Base-by-base conservation (phyloP, 192 early-diverging fungal species). In the Cetraspora pellucida region DNA sequence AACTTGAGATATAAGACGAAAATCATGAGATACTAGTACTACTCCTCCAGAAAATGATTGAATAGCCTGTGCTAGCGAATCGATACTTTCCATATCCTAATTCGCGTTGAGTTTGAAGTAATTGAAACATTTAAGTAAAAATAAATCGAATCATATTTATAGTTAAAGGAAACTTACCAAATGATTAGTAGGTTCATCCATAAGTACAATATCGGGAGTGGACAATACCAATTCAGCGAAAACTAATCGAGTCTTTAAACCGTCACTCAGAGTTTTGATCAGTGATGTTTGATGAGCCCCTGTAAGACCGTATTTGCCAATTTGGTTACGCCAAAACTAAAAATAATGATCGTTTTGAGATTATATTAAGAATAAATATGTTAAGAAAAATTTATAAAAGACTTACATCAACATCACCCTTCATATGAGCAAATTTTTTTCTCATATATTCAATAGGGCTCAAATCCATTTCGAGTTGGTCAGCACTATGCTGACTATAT, bases 111-210 rank as follows among this genome's bases (percentile, higher is more conserved):
- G n/a, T n/a, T n/a, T n/a, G n/a, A n/a, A n/a, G n/a, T 37, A 5
- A 37, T 5, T 5, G 14, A 44, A 7, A 31, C 37, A 58, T 30
- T 37, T 45, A 21, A 28, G 28, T 43, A 45, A 52, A 52, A 46
- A 67, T 70, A 23, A 27, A 52, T 69, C 9, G 37, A n/a, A 10
- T 65, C 2, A 19, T 37, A 37, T 5, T 19, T n/a, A 9, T 44
- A 44, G 25, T 43, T 87, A 88, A 70, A 90, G 88, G 61, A 91
- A 86, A 57, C 52, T 19, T 74, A 74, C 72, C 83, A 99, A 92
- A 73, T 96, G 94, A 85, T 99, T 99, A 77, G 97, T 98, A 74
- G 97, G 97, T 91, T 99, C 98, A 78, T 99, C 98, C 79, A 99
- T 91, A 77, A 99, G 86, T 77, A 99, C 84, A 77, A 99, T 93